Percentiles rank a stretch among this genome's conserved stretches.
phyloP scores from a whole-genome alignment of 2,329 filamentous ascomycete genomes.

The Talaromyces piceae region DNA sequence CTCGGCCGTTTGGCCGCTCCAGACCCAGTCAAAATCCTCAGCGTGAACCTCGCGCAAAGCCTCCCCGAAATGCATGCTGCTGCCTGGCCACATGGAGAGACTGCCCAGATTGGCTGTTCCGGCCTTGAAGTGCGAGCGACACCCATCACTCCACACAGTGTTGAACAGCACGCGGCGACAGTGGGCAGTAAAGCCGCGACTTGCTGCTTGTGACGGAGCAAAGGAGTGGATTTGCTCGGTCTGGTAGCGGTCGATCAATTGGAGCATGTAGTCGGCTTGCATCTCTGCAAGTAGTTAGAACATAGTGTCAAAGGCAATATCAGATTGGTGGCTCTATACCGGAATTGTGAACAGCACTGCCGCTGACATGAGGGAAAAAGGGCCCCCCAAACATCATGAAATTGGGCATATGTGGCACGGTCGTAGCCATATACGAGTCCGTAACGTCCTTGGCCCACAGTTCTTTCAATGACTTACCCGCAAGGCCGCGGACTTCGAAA shows the following conservation, averaged over 20 bases:
- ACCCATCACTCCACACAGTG: neutral
- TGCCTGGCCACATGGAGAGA: neutral
- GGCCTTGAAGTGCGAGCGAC: neutral
- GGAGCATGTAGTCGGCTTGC: neutral
- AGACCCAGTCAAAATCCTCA: neutral
- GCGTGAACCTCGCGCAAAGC: neutral
- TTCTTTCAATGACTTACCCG: neutral
- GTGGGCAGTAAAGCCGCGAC: neutral
- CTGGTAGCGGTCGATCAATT: neutral
- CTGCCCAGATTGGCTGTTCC: neutral
- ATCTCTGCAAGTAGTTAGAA: neutral
- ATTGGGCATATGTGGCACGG: neutral
- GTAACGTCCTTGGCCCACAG: neutral
- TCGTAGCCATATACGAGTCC: neutral
- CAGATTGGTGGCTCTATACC: neutral
- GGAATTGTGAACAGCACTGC: neutral
- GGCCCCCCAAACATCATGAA: neutral
- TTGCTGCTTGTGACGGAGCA: neutral
- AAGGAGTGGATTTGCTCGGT: neutral
- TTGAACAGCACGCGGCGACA: neutral
- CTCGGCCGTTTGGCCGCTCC: neutral
- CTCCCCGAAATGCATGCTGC: neutral
- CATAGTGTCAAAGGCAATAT: neutral
- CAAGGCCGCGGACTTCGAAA: neutral
- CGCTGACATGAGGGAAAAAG: neutral